phyloP scores from a whole-genome alignment of 441 rosid species.

The Pelargonium myrrhifolium region DNA sequence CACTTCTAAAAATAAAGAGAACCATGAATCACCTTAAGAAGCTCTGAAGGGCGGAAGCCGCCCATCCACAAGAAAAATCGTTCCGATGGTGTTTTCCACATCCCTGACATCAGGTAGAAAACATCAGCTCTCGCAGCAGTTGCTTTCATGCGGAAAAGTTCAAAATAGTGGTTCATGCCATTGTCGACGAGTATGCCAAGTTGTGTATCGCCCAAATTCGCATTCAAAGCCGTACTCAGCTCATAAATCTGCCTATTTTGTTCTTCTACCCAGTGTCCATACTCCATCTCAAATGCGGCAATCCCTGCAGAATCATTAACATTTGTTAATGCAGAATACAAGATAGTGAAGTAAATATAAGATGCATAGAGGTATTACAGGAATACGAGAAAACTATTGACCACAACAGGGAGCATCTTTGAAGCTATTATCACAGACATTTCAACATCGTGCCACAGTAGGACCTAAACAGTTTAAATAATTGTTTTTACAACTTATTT shows the following conservation, averaged over 20 bases:
- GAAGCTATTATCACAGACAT: too few relatives aligned
- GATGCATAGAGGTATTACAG: conserved; percentile 14
- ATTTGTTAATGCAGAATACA: conserved; percentile 1
- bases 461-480: too few relatives aligned
- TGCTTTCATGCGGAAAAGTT: conserved; percentile 60
- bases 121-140: conserved; percentile 51
- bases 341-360: background rate
- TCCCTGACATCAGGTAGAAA: conserved; percentile 54
- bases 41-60: conserved; percentile 62
- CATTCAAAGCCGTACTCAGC: conserved; percentile 44
- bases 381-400: too few relatives aligned
- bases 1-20: background rate
- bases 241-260: conserved; percentile 45
- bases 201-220: conserved; percentile 44
- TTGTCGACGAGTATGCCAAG: conserved; percentile 47
- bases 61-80: conserved; percentile 66
- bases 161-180: conserved; percentile 51
- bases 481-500: too few relatives aligned
- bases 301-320: conserved; percentile 32
- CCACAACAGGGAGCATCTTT: too few relatives aligned
- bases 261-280: conserved; percentile 60
- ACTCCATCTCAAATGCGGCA: conserved; percentile 60
- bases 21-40: conserved; percentile 48
- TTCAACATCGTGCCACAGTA: too few relatives aligned
- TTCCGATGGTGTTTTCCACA: conserved; percentile 60